Base-by-base conservation (phyloP, 2,329 filamentous ascomycete genomes). In the Rutstroemia sp. region DNA sequence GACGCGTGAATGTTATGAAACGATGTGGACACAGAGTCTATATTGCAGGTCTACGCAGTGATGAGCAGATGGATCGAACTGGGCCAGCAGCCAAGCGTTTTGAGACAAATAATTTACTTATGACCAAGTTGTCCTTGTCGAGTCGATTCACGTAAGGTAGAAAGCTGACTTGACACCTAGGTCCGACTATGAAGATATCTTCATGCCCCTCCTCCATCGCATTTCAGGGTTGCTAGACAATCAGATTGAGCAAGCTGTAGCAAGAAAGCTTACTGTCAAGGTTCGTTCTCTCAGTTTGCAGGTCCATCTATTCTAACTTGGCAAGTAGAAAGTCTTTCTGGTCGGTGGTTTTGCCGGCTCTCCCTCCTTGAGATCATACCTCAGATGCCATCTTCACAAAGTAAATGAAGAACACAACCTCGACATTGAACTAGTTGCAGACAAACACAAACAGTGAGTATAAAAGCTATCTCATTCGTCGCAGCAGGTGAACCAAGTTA, bases 281-380 rank as follows among this genome's bases (percentile, higher is more conserved):
- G 60, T 63, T 48, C 23, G 44, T 16, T 27, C 25, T 27, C 25
- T 1, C 6, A 8, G 25, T 6, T 27, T 27, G 25, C 25, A 8
- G 25, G 6, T 8, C 25, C 7, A 1, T 27, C 25, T 27, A 1
- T 27, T 27, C 34, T 45, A 38, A 27, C 10, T 44, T 50, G 8
- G n/a, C 49, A 37, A 38, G 30, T 19, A 64, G 63, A 65, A 62
- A 59, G 60, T 65, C 1, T 63, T 62, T 21, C 56, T 66, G 9
- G 58, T 65, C 16, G 63, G 64, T 27, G 63, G 67, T 52, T 66
- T 66, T 56, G 62, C 58, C 3, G 59, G 44, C 1, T 57, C 60
- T 8, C 64, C 63, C 21, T 62, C 62, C 2, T 27, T 66, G 6
- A 38, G 50, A 16, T 55, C 47, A 14, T 59, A 57, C 18, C 51